Evolutionary conservation across 2,329 filamentous ascomycete species (phyloP).

Genomic region (Teratosphaeria pseudoeucalypti): DNA sequence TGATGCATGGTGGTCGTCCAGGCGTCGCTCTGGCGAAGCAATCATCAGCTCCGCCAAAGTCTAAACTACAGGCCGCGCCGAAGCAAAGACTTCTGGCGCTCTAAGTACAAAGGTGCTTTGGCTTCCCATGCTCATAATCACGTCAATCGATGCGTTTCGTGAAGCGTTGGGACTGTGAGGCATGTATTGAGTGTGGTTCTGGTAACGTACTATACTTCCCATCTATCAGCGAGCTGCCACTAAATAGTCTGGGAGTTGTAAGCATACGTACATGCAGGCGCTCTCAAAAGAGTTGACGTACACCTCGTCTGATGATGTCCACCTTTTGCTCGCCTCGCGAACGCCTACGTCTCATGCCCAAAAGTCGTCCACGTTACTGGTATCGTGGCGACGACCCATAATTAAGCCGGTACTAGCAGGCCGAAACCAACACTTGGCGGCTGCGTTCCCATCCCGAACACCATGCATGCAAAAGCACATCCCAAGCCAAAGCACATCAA

Average conservation of each 20-base stretch:
- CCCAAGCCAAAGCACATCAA: constrained; percentile 1
- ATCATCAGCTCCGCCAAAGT: background rate
- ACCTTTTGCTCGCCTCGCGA: background rate
- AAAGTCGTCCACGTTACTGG: background rate
- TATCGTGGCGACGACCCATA: background rate
- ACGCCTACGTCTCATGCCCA: background rate
- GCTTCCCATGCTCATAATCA: background rate
- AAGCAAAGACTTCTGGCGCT: background rate
- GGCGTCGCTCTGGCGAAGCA: background rate
- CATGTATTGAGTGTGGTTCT: background rate
- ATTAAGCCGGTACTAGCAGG: constrained; percentile 1
- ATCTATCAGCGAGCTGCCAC: constrained; percentile 23
- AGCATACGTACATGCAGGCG: constrained; percentile 23
- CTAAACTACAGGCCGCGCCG: background rate
- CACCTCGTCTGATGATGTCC: background rate
- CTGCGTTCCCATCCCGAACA: constrained; percentile 4
- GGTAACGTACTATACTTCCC: constrained; percentile 20
- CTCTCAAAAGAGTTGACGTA: background rate
- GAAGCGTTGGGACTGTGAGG: background rate
- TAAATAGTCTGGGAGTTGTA: constrained; percentile 14
- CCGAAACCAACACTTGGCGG: constrained; percentile 4
- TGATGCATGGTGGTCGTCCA: background rate
- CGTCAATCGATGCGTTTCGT: background rate
- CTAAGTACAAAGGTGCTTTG: background rate
- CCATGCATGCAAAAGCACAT: constrained; percentile 6